Conservation (phyloP, 345 rosid species). For the Euphorbia peplus region DNA sequence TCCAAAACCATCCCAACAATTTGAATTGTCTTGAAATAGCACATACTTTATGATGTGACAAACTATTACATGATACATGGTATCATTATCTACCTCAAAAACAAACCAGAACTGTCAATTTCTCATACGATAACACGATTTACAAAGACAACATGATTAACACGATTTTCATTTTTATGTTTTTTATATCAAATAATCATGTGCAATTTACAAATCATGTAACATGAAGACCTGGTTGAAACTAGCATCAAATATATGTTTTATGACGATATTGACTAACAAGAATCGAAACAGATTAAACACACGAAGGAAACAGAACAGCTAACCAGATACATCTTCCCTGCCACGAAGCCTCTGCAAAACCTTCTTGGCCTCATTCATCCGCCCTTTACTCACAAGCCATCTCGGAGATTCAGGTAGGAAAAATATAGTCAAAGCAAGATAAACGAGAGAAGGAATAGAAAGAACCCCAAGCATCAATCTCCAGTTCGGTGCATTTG, state of each 20-base stretch:
- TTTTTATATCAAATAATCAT: no score
- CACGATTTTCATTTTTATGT: no score
- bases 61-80: neutral
- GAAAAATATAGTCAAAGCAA: slow-evolving; percentile 56
- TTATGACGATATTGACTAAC: neutral
- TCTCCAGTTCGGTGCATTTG: slow-evolving; percentile 80
- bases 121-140: no score
- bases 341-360: slow-evolving; percentile 72
- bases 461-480: slow-evolving; percentile 95
- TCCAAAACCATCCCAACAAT: neutral
- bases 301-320: slow-evolving; percentile 3
- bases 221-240: no score
- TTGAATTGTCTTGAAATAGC: neutral
- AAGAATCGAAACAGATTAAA: slow-evolving; percentile 3
- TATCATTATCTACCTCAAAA: neutral
- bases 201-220: no score
- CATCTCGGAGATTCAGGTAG: slow-evolving; percentile 98
- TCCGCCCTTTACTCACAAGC: slow-evolving; percentile 94
- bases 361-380: slow-evolving; percentile 86
- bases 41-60: neutral
- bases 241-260: neutral
- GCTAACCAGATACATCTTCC: slow-evolving; percentile 90
- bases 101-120: no score
- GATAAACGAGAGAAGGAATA: slow-evolving; percentile 67
- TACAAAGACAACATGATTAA: no score